phyloP scores from a whole-genome alignment of 352 stramenopile genomes.

The Phytophthora lateralis region DNA sequence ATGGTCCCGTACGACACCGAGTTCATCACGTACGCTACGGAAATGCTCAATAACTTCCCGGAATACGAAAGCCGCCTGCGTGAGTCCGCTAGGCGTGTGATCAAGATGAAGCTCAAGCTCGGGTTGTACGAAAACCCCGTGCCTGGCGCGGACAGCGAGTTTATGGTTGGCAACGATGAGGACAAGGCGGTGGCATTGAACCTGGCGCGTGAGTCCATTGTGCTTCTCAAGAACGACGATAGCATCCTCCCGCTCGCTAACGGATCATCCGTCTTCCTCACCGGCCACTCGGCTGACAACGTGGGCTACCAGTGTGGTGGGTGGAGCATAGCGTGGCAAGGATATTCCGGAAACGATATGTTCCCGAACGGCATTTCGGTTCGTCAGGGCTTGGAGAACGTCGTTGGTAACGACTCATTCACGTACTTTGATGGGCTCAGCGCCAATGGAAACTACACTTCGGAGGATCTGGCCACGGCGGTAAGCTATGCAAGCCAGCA shows the following conservation, averaged over 20 bases:
- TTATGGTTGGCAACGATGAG: slow-evolving; percentile 44
- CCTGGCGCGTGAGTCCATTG: slow-evolving; percentile 77
- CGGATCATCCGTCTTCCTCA: slow-evolving; percentile 60
- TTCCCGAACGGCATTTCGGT: slow-evolving; percentile 64
- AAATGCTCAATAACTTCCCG: slow-evolving; percentile 46
- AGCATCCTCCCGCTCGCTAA: slow-evolving; percentile 51
- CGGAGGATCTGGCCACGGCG: slow-evolving; percentile 52
- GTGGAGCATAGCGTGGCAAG: slow-evolving; percentile 88
- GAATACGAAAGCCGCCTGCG: slow-evolving; percentile 49
- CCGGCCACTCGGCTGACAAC: slow-evolving; percentile 65
- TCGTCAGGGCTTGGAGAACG: slow-evolving; percentile 49
- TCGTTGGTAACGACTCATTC: slow-evolving; percentile 34
- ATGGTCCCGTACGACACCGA: slow-evolving; percentile 73
- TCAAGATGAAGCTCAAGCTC: slow-evolving; percentile 81
- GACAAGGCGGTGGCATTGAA: slow-evolving; percentile 59
- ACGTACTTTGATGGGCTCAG: slow-evolving; percentile 65
- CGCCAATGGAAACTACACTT: slow-evolving; percentile 49
- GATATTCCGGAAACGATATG: slow-evolving; percentile 68
- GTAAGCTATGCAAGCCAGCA: slow-evolving; percentile 54
- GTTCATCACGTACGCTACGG: slow-evolving; percentile 55
- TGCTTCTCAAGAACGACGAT: slow-evolving; percentile 80
- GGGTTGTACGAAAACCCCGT: slow-evolving; percentile 71
- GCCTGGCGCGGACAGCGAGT: slow-evolving; percentile 44
- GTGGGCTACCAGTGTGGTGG: slow-evolving; percentile 73
- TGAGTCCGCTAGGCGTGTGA: slow-evolving; percentile 59